Conservation (phyloP, 2,329 filamentous ascomycete species). For the Fusarium austroafricanum region DNA sequence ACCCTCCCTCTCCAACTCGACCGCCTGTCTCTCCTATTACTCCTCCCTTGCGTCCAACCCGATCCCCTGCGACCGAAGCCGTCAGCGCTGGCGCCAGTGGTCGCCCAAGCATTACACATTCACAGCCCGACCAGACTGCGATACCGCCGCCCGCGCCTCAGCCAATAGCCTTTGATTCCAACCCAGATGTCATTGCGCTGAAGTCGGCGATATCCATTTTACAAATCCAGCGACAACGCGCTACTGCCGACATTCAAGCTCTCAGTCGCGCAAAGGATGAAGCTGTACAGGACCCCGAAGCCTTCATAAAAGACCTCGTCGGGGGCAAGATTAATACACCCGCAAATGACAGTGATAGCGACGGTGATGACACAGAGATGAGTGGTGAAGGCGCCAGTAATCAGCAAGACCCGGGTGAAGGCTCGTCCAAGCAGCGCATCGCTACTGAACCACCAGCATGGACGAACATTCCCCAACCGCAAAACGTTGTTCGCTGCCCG, state of each 20-base stretch:
- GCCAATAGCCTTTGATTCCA: constrained; percentile 70
- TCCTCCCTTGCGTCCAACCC: constrained; percentile 58
- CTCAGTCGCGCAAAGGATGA: constrained; percentile 77
- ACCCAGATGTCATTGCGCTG: constrained; percentile 89
- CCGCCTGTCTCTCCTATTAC: constrained; percentile 68
- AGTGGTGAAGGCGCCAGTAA: constrained; percentile 45
- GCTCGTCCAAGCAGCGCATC: constrained; percentile 39
- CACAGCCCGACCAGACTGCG: constrained; percentile 55
- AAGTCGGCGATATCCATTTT: constrained; percentile 87
- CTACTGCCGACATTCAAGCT: constrained; percentile 77
- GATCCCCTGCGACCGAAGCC: constrained; percentile 41
- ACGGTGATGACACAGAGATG: constrained; percentile 49
- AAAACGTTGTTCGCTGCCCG: constrained; percentile 86
- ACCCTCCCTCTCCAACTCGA: constrained; percentile 58
- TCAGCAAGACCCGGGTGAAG: constrained; percentile 43
- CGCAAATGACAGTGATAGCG: constrained; percentile 44
- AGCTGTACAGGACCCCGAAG: constrained; percentile 76
- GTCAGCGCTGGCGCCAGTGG: constrained; percentile 42
- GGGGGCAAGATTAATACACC: constrained; percentile 66
- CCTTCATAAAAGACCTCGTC: constrained; percentile 76
- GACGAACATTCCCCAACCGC: constrained; percentile 76
- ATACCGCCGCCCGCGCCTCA: constrained; percentile 61
- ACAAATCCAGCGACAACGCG: constrained; percentile 85
- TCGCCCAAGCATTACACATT: constrained; percentile 58
- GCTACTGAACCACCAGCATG: constrained; percentile 58